Conservation (phyloP, 768 basidiomycete genomes). For the Xerocomus brunneocitrinus region DNA sequence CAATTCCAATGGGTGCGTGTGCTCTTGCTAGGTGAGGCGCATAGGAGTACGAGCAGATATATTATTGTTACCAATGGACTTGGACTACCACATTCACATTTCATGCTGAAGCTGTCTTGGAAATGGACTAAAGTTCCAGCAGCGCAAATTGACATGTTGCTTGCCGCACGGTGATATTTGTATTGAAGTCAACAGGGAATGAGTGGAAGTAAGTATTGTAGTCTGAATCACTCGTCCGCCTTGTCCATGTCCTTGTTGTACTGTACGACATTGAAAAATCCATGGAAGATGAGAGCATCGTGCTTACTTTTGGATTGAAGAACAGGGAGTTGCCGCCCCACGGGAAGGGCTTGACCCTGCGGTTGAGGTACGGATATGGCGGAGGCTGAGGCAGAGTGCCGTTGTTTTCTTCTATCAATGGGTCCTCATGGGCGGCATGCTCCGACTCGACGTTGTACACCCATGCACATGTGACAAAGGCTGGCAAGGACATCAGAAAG, state of each 20-base stretch:
- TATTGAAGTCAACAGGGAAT: background rate
- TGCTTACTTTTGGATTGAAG: constrained; percentile 69
- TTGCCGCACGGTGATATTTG: background rate
- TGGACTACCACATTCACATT: background rate
- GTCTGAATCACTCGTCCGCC: constrained; percentile 18
- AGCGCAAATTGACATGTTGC: background rate
- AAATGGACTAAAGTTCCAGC: background rate
- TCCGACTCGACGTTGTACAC: constrained; percentile 52
- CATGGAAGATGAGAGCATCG: background rate
- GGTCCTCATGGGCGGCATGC: constrained; percentile 67
- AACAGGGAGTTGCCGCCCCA: constrained; percentile 84
- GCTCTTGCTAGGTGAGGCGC: background rate
- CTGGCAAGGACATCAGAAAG: constrained; percentile 11
- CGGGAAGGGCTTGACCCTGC: constrained; percentile 72
- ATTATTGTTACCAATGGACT: background rate
- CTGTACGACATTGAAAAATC: constrained; percentile 31
- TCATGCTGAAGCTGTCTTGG: background rate
- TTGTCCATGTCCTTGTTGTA: constrained; percentile 60
- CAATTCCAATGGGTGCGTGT: background rate
- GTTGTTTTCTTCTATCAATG: constrained; percentile 66
- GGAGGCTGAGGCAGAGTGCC: constrained; percentile 69
- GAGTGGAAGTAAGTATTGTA: background rate
- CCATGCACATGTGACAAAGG: constrained; percentile 35
- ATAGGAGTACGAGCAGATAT: background rate
- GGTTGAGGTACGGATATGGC: constrained; percentile 74